Percentiles rank a stretch among this genome's conserved stretches.
Conservation (phyloP, 2,329 filamentous ascomycete genomes). For the Calonectria henricotiae region DNA sequence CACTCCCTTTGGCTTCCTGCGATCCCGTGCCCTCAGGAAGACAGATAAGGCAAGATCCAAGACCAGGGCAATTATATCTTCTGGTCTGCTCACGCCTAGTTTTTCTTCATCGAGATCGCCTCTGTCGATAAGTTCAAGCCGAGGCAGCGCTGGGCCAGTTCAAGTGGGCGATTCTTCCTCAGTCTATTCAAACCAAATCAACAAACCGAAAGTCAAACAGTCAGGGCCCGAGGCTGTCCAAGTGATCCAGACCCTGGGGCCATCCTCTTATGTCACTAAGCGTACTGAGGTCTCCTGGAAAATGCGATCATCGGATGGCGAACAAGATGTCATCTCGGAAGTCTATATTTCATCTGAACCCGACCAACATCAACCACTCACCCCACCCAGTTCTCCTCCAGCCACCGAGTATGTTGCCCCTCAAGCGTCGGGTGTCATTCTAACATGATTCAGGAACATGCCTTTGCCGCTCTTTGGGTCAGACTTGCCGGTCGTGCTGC, state of each 20-base stretch:
- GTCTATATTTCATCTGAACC: constrained; percentile 45
- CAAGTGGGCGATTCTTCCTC: constrained; percentile 41
- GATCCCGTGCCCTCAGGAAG: constrained; percentile 56
- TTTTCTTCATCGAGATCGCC: constrained; percentile 52
- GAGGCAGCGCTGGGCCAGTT: constrained; percentile 48
- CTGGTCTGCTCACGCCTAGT: constrained; percentile 50
- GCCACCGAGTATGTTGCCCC: neutral
- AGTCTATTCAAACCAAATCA: constrained; percentile 35
- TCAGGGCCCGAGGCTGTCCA: constrained; percentile 28
- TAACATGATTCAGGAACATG: constrained; percentile 32
- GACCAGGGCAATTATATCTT: constrained; percentile 44
- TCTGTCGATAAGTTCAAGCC: constrained; percentile 48
- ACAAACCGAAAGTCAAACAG: neutral
- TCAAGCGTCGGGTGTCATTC: neutral
- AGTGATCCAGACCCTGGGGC: constrained; percentile 33
- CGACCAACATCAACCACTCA: constrained; percentile 39
- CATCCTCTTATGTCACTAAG: constrained; percentile 42
- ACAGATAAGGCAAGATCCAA: constrained; percentile 42
- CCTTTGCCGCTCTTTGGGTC: constrained; percentile 38
- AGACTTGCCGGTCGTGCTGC: constrained; percentile 41
- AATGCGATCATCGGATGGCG: constrained; percentile 29
- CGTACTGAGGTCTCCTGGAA: constrained; percentile 36
- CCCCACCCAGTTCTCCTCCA: constrained; percentile 35
- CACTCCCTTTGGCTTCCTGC: constrained; percentile 64
- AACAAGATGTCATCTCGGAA: constrained; percentile 39